Evolutionary conservation across 768 basidiomycete genomes (phyloP).

Genomic region (Auricularia auricula-judae): DNA sequence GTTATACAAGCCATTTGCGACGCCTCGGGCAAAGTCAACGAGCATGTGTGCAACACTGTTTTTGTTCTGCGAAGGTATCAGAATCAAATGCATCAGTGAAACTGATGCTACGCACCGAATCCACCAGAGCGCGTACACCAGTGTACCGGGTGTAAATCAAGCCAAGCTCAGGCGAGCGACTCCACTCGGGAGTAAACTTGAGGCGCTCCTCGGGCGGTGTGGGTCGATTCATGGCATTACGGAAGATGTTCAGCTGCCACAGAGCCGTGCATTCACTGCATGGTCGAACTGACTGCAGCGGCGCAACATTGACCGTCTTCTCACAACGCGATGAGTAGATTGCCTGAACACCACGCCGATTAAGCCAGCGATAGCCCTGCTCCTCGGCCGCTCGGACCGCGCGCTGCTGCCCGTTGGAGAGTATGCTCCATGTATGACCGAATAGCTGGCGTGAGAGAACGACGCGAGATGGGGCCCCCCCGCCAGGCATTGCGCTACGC

Average conservation of each 20-base stretch:
- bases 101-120: constrained; percentile 5
- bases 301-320: not conserved
- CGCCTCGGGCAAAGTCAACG: constrained; percentile 13
- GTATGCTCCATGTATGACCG: not conserved
- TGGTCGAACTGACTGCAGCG: not conserved
- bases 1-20: constrained; percentile 10
- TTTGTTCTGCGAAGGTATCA: too few species aligned
- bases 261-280: not conserved
- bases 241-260: constrained; percentile 2
- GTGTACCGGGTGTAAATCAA: constrained; percentile 8
- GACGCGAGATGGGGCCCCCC: not conserved
- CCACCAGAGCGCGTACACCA: constrained; percentile 11
- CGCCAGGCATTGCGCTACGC: not conserved
- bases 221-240: constrained; percentile 5
- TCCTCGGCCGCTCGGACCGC: not conserved
- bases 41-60: not conserved
- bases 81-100: too few species aligned
- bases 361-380: not conserved
- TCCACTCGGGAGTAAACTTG: constrained; percentile 11
- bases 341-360: not conserved
- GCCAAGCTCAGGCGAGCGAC: constrained; percentile 7
- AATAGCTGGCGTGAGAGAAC: not conserved
- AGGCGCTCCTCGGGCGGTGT: constrained; percentile 9
- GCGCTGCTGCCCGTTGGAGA: not conserved
- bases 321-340: not conserved